Base-by-base conservation (phyloP, 495 filamentous ascomycete species). In the Opeltia flavorubescens region DNA sequence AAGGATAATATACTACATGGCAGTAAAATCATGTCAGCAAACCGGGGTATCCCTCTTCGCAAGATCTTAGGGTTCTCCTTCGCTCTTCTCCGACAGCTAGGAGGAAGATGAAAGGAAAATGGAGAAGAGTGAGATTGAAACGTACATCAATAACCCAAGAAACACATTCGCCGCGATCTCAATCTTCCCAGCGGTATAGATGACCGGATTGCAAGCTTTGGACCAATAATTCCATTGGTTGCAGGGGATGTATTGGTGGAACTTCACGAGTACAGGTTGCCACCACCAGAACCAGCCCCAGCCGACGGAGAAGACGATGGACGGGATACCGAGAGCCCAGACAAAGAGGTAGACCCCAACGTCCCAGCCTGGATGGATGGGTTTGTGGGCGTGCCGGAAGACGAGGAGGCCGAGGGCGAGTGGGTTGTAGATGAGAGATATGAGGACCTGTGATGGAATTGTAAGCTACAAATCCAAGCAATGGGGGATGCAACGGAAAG, bases 131-230 rank as follows among this genome's bases (percentile, higher is more conserved):
- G 3, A 27, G 12, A 8, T 1, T 20, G n/a, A 11, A 9, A 3
- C 52, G 48, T 40, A 55, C 52, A 55, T 20, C 8, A 58, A 49
- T 24, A 58, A 29, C 11, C 43, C 52, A 18, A 58, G 33, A 30
- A 58, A 58, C 4, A 58, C 52, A 44, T 55, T 58, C n/a, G 52
- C 55, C 3, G 52, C 55, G 27, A 58, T 55, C 34, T 58, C 55
- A 12, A 41, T 47, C 33, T 44, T 43, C 7, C 55, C 55, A 12
- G 53, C n/a, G 2, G 49, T 55, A 41, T 58, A 58, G 24, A 58
- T 55, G 23, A 50, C 41, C 2, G 55, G 55, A 6, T 49, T 36
- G 31, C 55, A 58, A 3, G 44, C 27, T 21, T 55, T 20, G 29
- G 46, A 50, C 49, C 49, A 58, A 33, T 24, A 46, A 23, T 58